Evolutionary conservation across 2,329 filamentous ascomycete species (phyloP).

Genomic region (Talaromyces sp.): DNA sequence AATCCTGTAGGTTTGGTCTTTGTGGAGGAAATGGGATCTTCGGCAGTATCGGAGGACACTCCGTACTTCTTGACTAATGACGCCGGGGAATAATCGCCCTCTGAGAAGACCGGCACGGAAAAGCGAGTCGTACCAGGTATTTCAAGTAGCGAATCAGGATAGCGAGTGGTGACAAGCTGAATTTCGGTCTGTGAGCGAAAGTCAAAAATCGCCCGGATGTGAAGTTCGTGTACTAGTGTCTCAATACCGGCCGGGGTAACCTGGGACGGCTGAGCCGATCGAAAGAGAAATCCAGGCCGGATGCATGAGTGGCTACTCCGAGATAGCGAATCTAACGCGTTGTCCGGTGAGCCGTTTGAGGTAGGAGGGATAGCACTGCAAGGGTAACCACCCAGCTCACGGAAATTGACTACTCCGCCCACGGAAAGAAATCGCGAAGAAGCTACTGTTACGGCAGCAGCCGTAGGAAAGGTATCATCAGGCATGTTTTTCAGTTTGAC

Average conservation of each 20-base stretch:
- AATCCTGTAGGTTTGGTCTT: constrained; percentile 38
- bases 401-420: constrained; percentile 61
- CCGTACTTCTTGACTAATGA: constrained; percentile 6
- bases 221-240: constrained; percentile 49
- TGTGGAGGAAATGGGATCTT: neutral
- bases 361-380: constrained; percentile 4
- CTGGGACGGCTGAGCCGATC: constrained; percentile 64
- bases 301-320: constrained; percentile 29
- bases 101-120: constrained; percentile 63
- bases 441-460: constrained; percentile 4
- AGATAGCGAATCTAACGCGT: neutral
- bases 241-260: constrained; percentile 53
- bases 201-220: constrained; percentile 65
- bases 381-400: constrained; percentile 61
- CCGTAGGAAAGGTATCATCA: neutral
- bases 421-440: constrained; percentile 35
- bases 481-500: neutral
- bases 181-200: constrained; percentile 54
- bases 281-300: constrained; percentile 57
- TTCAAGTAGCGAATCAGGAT: constrained; percentile 23
- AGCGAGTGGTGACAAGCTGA: constrained; percentile 35
- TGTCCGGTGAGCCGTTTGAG: constrained; percentile 7
- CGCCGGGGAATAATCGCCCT: constrained; percentile 37
- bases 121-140: constrained; percentile 53
- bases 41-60: constrained; percentile 48